Conservation (phyloP, 1,284 basidiomycete genomes). For the Malassezia vespertilionis region DNA sequence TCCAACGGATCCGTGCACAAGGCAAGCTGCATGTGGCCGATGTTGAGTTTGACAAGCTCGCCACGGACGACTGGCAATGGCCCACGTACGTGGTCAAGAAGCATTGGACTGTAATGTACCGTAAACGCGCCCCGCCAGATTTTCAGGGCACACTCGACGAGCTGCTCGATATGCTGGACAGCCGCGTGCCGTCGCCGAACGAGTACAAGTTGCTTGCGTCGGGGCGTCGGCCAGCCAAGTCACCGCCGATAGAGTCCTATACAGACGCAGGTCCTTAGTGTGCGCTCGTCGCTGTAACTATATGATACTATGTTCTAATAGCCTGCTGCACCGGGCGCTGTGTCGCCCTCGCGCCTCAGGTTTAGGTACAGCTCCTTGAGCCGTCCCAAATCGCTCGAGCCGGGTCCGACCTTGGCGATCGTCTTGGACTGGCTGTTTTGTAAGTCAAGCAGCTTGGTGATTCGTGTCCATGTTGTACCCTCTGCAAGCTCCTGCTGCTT, state of each 20-base stretch:
- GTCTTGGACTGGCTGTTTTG: conserved; percentile 95
- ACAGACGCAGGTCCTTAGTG: not conserved
- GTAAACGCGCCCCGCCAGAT: conserved; percentile 11
- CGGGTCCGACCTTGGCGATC: conserved; percentile 70
- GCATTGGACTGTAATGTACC: conserved; percentile 18
- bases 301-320: conserved; percentile 27
- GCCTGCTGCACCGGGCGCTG: conserved; percentile 40
- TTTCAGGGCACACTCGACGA: conserved; percentile 12
- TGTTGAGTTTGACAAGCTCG: conserved; percentile 17
- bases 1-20: conserved; percentile 15
- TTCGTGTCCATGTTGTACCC: conserved; percentile 92
- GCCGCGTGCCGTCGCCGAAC: conserved; percentile 11
- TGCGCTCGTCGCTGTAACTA: not conserved
- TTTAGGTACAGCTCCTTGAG: conserved; percentile 58
- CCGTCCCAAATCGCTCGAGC: conserved; percentile 73
- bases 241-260: not conserved
- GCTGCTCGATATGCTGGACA: conserved; percentile 8
- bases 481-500: conserved; percentile 67
- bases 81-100: conserved; percentile 18
- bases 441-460: conserved; percentile 73
- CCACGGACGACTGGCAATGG: conserved; percentile 17
- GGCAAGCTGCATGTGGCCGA: conserved; percentile 9
- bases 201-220: conserved; percentile 18
- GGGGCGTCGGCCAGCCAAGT: conserved; percentile 7
- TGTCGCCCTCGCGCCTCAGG: conserved; percentile 40